Percentiles rank a stretch among this genome's conserved stretches.
Evolutionary conservation across 2,329 filamentous ascomycete species (phyloP).

Genomic region (Aspergillus phoenicis): DNA sequence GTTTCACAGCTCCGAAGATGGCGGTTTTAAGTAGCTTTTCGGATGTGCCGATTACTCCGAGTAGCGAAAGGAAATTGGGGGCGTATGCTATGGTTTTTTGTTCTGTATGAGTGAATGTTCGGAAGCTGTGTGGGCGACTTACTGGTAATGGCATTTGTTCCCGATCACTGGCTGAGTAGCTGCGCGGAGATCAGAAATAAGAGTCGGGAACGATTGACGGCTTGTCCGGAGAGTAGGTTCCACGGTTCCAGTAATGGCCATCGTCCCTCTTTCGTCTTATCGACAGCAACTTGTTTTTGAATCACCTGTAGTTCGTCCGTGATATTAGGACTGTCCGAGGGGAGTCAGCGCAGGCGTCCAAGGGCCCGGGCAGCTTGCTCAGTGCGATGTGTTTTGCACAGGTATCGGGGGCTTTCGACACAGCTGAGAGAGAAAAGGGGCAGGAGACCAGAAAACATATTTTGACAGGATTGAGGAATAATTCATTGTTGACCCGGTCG

Average conservation of each 20-base stretch:
- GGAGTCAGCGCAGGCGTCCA: conserved; percentile 50
- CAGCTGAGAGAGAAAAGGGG: conserved; percentile 67
- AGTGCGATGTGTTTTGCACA: conserved; percentile 63
- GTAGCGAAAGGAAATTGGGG: conserved; percentile 68
- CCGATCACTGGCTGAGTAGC: conserved; percentile 71
- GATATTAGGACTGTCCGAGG: conserved; percentile 23
- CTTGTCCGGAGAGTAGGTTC: conserved; percentile 55
- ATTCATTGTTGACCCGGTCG: conserved; percentile 50
- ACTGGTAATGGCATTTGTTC: conserved; percentile 70
- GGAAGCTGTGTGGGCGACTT: background rate
- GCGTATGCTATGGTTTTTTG: conserved; percentile 54
- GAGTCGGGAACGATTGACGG: conserved; percentile 69
- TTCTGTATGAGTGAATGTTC: background rate
- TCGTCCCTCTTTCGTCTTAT: background rate
- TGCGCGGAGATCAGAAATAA: conserved; percentile 68
- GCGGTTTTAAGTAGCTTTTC: conserved; percentile 72
- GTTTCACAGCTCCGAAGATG: conserved; percentile 74
- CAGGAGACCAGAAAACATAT: conserved; percentile 71
- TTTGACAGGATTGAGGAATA: conserved; percentile 68
- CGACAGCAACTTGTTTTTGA: conserved; percentile 2
- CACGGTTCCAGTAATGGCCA: background rate
- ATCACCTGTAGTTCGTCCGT: conserved; percentile 15
- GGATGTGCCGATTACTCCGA: conserved; percentile 67
- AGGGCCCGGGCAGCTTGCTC: conserved; percentile 48
- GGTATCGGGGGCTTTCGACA: conserved; percentile 66